Evolutionary conservation across 2,329 filamentous ascomycete species (phyloP), one percentile per base, ranked within the genome.

Genomic region (Exophiala sp.): DNA sequence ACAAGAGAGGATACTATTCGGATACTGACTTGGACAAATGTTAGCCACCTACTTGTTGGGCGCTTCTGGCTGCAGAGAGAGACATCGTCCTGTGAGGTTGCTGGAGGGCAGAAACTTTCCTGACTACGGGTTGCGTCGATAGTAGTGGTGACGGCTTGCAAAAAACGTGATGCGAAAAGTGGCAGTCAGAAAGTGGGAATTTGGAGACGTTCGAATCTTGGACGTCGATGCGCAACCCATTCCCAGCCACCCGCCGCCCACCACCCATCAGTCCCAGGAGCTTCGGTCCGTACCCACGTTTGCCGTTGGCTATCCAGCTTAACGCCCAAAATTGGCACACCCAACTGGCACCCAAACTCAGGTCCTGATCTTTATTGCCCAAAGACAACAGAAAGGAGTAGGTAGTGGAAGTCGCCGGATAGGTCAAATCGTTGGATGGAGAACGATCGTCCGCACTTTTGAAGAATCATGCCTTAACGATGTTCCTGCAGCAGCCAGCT

Each of bases 401-500:
- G n/a, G n/a, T n/a, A n/a, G 34, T 38, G 41, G 35, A 32, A 53
- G 41, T 56, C 46, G 46, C 52, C n/a, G n/a, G n/a, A n/a, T 50
- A 44, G 46, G 43, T 29, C 46, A 46, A 53, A 27, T 46, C 37
- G 46, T 43, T 46, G 50, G 44, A 42, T 16, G 29, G 35, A 43
- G 27, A 38, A 6, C 23, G 54, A 57, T 57, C 54, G 54, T 57
- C 54, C 54, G 45, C 54, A 52, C 32, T 54, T 52, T 24, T 37
- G 40, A 50, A 30, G 40, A 50, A 30, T 50, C 38, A 53, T 37
- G 46, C 42, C 43, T 43, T 45, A 21, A 42, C 51, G 38, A 23
- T 49, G 54, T 57, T 57, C 54, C 54, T 57, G 54, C 54, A 52
- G 52, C 52, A 52, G 42, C 44, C 43, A 46, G 54, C 50, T 56